These are phyloP conservation scores for Cercophora newfieldiana DNA, from an alignment of 495 filamentous ascomycete genomes.

Conservation along the genomic window DNA sequence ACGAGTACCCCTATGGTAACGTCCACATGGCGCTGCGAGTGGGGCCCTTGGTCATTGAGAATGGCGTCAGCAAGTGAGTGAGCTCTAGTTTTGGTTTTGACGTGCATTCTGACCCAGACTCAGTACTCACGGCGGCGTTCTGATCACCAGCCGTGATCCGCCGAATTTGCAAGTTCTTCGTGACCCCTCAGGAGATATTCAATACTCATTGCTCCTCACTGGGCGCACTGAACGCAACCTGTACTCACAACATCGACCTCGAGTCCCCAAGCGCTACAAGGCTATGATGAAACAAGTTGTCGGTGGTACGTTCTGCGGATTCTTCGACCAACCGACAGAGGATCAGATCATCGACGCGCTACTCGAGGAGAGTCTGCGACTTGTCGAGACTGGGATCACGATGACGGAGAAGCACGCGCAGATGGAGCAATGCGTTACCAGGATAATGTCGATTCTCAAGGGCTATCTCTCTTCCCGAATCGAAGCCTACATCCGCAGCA, in stretches of 20 bases:
- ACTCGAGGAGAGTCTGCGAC: constrained; percentile 10
- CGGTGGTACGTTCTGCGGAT: constrained; percentile 37
- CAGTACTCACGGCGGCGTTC: constrained; percentile 30
- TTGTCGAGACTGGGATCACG: constrained; percentile 1
- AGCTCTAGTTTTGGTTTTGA: not conserved
- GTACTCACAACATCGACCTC: constrained; percentile 24
- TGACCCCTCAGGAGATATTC: constrained; percentile 11
- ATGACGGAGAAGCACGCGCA: not conserved
- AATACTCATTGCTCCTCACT: constrained; percentile 20
- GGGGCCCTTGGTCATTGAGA: constrained; percentile 46
- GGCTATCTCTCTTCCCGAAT: constrained; percentile 2
- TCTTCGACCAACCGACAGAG: constrained; percentile 23
- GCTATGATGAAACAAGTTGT: constrained; percentile 46
- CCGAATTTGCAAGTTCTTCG: constrained; percentile 31
- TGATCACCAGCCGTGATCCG: constrained; percentile 33
- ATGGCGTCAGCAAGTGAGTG: constrained; percentile 32
- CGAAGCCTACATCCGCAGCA: constrained; percentile 19
- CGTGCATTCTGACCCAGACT: not conserved
- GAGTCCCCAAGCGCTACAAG: constrained; percentile 38
- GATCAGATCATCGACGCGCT: constrained; percentile 32
- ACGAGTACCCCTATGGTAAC: constrained; percentile 39
- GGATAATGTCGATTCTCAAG: constrained; percentile 17
- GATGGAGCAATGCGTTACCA: not conserved
- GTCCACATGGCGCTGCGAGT: constrained; percentile 45
- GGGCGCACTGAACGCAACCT: constrained; percentile 21